Base-by-base conservation (phyloP, 176 grass and related monocot species). In the Oryza brachyantha region DNA sequence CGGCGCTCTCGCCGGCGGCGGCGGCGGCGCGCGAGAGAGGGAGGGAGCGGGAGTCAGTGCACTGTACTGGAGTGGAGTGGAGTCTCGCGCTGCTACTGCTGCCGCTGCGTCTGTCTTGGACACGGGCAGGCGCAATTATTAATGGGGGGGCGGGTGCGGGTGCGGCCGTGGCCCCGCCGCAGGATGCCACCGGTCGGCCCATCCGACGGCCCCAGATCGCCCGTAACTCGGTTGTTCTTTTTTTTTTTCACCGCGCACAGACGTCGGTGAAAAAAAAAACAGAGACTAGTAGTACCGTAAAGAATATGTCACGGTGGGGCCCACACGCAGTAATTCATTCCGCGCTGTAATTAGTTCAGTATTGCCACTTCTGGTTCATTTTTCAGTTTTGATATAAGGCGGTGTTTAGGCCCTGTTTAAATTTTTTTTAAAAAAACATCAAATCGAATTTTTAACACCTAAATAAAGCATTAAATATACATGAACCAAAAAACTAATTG, bases 101-200 rank as follows among this genome's bases (percentile, higher is more conserved):
- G 48, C n/a, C 69, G 70, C 62, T 38, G 50, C 73, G 39, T 19
- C 41, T n/a, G n/a, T n/a, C n/a, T n/a, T n/a, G n/a, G 1, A 35
- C 55, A 50, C 68, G 41, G 28, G 61, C 61, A 69, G 34, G 68
- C 38, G 48, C 37, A 79, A 85, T 85, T 85, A 85, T 85, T 85
- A 89, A 85, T 84, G 58, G 81, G 41, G 52, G 75, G 16, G 0
- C n/a, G 0, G 74, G 74, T 64, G 45, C 46, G 5, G 59, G 85
- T 77, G 40, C 24, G 24, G 22, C 16, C 40, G 41, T 21, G 75
- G 75, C 58, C 68, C 37, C 60, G 74, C 86, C 80, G 80, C 80
- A 13, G 80, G 86, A 83, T 88, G 80, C 39, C 38, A 31, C 68
- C 21, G 29, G 74, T 79, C 61, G 29, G 61, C 29, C 1, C 3